phyloP scores from a whole-genome alignment of 768 basidiomycete species.

The Dacryopinax primogenitus region DNA sequence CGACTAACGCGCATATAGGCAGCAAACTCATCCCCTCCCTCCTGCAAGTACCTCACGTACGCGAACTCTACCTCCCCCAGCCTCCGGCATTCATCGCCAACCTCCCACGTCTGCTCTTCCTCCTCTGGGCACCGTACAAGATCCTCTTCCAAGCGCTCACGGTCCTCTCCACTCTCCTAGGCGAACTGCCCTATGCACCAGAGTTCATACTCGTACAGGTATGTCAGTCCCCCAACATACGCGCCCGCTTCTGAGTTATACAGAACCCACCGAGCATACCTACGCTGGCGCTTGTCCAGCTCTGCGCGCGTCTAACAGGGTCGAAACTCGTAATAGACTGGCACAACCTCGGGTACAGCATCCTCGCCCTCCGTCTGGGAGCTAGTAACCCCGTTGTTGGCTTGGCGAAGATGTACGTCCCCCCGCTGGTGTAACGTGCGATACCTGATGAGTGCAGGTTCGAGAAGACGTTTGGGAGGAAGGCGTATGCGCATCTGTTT shows the following conservation, averaged over 20 bases:
- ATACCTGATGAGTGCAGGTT: conserved; percentile 41
- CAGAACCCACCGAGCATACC: conserved; percentile 97
- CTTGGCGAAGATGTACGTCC: conserved; percentile 55
- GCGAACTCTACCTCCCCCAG: conserved; percentile 53
- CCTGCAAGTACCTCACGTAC: conserved; percentile 49
- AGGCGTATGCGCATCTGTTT: conserved; percentile 81
- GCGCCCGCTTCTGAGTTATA: neutral
- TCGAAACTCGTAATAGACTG: conserved; percentile 93
- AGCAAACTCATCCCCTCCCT: conserved; percentile 66
- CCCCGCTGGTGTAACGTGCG: conserved; percentile 11
- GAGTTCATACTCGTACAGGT: conserved; percentile 88
- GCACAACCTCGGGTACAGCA: conserved; percentile 95
- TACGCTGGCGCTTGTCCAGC: conserved; percentile 72
- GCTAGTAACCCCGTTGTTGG: conserved; percentile 51
- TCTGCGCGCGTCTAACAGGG: conserved; percentile 51
- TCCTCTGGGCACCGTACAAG: conserved; percentile 57
- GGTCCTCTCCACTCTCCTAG: conserved; percentile 50
- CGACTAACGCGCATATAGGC: conserved; percentile 35
- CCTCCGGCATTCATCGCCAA: conserved; percentile 41
- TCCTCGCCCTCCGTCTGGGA: conserved; percentile 75
- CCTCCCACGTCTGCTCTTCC: conserved; percentile 52
- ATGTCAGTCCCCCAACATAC: conserved; percentile 20
- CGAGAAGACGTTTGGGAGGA: conserved; percentile 63
- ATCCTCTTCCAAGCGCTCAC: conserved; percentile 52
- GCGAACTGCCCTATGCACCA: conserved; percentile 50